phyloP scores from a whole-genome alignment of 2,329 filamentous ascomycete genomes.

The Hymenotorrendiella dingleyae region DNA sequence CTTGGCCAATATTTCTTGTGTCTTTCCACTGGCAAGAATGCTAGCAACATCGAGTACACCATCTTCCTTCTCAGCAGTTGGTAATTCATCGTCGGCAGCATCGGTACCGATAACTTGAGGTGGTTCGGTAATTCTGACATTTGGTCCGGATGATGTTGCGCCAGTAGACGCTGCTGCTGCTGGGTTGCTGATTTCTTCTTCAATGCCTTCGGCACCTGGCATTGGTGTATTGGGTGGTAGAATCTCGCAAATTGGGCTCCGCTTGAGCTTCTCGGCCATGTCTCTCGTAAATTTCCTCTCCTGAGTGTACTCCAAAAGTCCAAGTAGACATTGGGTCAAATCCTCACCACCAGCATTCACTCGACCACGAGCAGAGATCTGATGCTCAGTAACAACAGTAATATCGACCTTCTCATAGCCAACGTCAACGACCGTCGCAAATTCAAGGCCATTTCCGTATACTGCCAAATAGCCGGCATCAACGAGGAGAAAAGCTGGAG shows the following conservation, averaged over 20 bases:
- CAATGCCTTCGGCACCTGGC: conserved; percentile 42
- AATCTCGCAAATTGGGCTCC: conserved; percentile 60
- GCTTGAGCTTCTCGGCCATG: conserved; percentile 67
- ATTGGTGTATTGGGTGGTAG: conserved; percentile 47
- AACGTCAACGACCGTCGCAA: conserved; percentile 83
- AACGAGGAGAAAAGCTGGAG: conserved; percentile 84
- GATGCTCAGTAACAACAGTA: conserved; percentile 80
- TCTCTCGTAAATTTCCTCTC: conserved; percentile 48
- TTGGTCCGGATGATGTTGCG: conserved; percentile 29
- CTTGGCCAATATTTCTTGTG: conserved; percentile 74
- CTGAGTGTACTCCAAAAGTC: conserved; percentile 53
- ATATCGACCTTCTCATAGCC: conserved; percentile 90
- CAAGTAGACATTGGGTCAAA: conserved; percentile 69
- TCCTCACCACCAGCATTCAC: conserved; percentile 76
- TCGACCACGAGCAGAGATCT: conserved; percentile 59
- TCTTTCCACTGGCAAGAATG: conserved; percentile 76
- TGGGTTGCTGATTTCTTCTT: conserved; percentile 34
- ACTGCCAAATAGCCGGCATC: conserved; percentile 83
- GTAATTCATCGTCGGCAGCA: conserved; percentile 31
- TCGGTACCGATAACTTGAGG: conserved; percentile 21
- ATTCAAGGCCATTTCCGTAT: conserved; percentile 71
- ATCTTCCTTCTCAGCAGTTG: conserved; percentile 48
- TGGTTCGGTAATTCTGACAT: conserved; percentile 29
- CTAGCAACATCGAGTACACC: conserved; percentile 79
- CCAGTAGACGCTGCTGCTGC: conserved; percentile 30